Evolutionary conservation across 805 yeast species (phyloP).

Genomic region (Pichia exigua): DNA sequence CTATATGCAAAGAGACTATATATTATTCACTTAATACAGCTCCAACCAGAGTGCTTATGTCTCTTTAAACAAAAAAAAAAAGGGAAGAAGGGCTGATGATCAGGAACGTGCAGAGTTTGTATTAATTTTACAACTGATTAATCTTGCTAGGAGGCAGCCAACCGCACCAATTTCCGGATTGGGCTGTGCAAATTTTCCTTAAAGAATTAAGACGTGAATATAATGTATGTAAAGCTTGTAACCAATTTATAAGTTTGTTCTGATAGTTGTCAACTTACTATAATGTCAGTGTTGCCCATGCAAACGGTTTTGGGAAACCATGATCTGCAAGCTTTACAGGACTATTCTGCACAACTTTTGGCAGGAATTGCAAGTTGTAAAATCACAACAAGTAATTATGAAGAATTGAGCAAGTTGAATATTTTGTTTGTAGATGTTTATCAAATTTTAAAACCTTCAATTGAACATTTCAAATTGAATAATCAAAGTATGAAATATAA

Average conservation of each 20-base stretch:
- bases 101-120: no score
- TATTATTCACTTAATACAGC: not conserved
- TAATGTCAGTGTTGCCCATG: constrained; percentile 1
- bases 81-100: not conserved
- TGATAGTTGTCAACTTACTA: no score
- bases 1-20: not conserved
- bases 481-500: not conserved
- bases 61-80: not conserved
- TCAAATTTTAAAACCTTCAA: constrained; percentile 1
- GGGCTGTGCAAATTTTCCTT: not conserved
- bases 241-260: no score
- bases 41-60: not conserved
- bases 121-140: not conserved
- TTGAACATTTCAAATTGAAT: not conserved
- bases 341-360: not conserved
- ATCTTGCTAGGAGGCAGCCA: not conserved
- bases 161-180: not conserved
- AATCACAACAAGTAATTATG: not conserved
- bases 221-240: no score
- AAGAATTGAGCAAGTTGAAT: not conserved
- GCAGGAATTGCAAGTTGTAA: not conserved
- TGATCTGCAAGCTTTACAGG: not conserved
- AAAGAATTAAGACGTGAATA: no score
- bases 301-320: not conserved
- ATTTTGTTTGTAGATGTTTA: not conserved